Evolutionary conservation across 495 filamentous ascomycete species (phyloP), one percentile per base, ranked within the genome.

Genomic region (Xylaria sp.): DNA sequence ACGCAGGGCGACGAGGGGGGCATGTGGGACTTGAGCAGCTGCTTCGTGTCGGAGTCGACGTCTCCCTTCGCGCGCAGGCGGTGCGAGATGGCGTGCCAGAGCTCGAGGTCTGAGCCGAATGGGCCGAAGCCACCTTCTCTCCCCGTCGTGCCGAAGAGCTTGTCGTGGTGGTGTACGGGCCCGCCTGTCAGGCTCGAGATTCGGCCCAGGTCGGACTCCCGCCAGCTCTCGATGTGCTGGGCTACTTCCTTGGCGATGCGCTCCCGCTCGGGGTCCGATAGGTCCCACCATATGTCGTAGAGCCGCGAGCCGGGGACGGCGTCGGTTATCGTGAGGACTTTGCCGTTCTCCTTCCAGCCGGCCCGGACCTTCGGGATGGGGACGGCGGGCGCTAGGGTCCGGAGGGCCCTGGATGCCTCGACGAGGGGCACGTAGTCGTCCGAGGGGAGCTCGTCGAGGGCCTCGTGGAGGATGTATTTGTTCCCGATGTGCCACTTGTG

Each of bases 241-340:
- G 61, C 70, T 3, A 76, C 74, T 31, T 77, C 59, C 35, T 59
- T 65, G 5, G 76, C 76, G 48, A 77, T 71, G 26, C n/a, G 15
- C 14, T 76, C 70, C 14, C 62, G 69, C 41, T 74, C 67, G 17
- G 68, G 46, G 2, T 48, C 9, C 24, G 48, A 46, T 7, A 77
- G 62, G 41, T 71, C 37, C 76, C 76, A 77, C 76, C 74, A 77
- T 44, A 77, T 68, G 44, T 77, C 76, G 61, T 76, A 76, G 7
- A 77, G 58, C 19, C 76, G 71, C 26, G 73, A 52, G 7, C 76
- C 76, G 11, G 59, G 66, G 15, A 43, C 61, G 14, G 21, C 52
- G 15, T 76, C 74, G 5, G 53, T 44, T 46, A 77, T 76, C 2
- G 76, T 77, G 61, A 77, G 70, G 19, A 73, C 61, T 41, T 73